phyloP scores from a whole-genome alignment of 306 rosid species.

The Mimosa pudica region DNA sequence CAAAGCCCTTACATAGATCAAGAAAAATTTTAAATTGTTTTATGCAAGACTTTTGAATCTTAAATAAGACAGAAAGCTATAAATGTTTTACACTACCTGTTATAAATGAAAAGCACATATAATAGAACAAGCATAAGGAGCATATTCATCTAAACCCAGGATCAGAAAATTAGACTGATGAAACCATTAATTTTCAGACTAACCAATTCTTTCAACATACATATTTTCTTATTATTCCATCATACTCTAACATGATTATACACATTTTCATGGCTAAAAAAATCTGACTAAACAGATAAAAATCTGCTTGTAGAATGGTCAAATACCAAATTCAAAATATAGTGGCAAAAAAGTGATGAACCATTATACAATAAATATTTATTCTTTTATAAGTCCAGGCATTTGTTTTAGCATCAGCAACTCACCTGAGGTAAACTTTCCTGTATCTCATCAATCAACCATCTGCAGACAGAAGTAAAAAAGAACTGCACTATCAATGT shows the following conservation, averaged over 20 bases:
- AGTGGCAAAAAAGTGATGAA: neutral
- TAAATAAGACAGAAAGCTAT: neutral
- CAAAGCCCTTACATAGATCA: slow-evolving; percentile 18
- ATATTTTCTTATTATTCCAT: slow-evolving; percentile 8
- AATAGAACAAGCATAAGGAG: neutral
- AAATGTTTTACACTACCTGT: neutral
- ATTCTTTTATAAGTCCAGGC: slow-evolving; percentile 16
- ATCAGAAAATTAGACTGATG: slow-evolving; percentile 5
- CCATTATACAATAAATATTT: slow-evolving; percentile 14
- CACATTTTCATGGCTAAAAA: neutral
- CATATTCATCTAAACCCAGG: neutral
- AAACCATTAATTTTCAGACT: slow-evolving; percentile 11
- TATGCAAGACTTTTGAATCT: slow-evolving; percentile 8
- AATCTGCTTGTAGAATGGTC: slow-evolving; percentile 10
- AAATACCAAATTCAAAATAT: slow-evolving; percentile 18
- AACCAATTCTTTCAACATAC: neutral
- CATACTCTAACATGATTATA: neutral
- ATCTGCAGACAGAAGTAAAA: slow-evolving; percentile 55
- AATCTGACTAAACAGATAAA: neutral
- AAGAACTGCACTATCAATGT: slow-evolving; percentile 27
- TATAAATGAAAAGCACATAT: neutral
- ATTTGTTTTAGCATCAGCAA: slow-evolving; percentile 39
- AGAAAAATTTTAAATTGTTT: neutral
- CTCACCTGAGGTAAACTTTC: slow-evolving; percentile 93
- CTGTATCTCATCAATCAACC: slow-evolving; percentile 88